A percentile compares a stretch with the other conserved stretches of the same genome.
Evolutionary conservation across 2,329 filamentous ascomycete genomes (phyloP).

Genomic region (Talaromyces sp.): DNA sequence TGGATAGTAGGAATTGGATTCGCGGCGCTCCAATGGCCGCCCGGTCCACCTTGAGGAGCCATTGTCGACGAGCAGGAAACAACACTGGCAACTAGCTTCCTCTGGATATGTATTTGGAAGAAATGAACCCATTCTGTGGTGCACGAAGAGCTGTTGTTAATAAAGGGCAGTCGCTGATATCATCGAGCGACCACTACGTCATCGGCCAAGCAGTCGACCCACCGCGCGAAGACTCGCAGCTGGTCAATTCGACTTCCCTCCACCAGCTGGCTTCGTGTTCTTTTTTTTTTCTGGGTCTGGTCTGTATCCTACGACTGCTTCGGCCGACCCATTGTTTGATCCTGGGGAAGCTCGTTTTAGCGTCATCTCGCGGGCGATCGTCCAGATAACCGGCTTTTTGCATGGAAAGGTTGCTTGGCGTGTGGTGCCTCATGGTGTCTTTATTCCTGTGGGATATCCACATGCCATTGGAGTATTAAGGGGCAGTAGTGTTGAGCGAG

Average conservation of each 20-base stretch:
- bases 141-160: background rate
- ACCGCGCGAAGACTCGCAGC: background rate
- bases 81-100: background rate
- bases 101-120: background rate
- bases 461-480: background rate
- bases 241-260: background rate
- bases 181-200: conserved; percentile 13
- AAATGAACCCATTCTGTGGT: background rate
- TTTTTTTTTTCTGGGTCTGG: background rate
- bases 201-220: conserved; percentile 3
- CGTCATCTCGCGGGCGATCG: background rate
- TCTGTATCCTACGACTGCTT: background rate
- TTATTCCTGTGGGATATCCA: background rate
- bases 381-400: background rate
- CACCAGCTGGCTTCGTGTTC: background rate
- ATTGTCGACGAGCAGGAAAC: conserved; percentile 24
- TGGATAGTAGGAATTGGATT: conserved; percentile 87
- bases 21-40: conserved; percentile 72
- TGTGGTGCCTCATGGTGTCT: background rate
- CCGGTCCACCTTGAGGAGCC: conserved; percentile 45
- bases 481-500: too few species aligned
- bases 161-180: conserved; percentile 8
- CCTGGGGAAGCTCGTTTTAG: background rate
- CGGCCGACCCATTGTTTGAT: background rate
- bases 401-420: background rate